A percentile compares a stretch with the other conserved stretches of the same genome.
phyloP scores from a whole-genome alignment of 2,329 filamentous ascomycete genomes.

The Paecilomyces fulvus region DNA sequence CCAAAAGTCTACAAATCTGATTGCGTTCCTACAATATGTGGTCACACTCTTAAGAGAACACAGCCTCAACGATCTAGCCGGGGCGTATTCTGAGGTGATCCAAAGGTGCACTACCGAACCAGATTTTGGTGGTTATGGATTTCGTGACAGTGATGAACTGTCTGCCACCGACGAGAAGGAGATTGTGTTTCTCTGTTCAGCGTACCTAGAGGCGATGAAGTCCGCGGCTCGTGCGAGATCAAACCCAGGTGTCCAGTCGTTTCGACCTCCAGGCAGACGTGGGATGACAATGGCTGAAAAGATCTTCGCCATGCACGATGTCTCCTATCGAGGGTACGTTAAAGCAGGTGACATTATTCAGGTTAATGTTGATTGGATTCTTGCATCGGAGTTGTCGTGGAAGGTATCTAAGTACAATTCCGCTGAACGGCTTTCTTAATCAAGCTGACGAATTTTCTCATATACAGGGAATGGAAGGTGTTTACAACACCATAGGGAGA shows the following conservation, averaged over 20 bases:
- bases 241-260: conserved; percentile 2
- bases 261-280: conserved; percentile 8
- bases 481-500: conserved; percentile 31
- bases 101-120: neutral
- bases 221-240: conserved; percentile 13
- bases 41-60: neutral
- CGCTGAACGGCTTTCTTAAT: neutral
- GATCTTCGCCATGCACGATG: conserved; percentile 38
- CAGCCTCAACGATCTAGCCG: neutral
- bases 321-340: conserved; percentile 25
- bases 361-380: conserved; percentile 39
- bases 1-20: neutral
- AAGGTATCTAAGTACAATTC: conserved; percentile 11
- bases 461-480: conserved; percentile 32
- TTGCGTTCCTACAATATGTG: neutral
- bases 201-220: conserved; percentile 21
- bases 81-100: neutral
- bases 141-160: neutral
- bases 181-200: conserved; percentile 16
- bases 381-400: conserved; percentile 39
- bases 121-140: conserved; percentile 12
- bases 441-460: neutral
- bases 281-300: conserved; percentile 41
- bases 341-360: conserved; percentile 34
- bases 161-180: conserved; percentile 9